phyloP scores from a whole-genome alignment of 345 rosid species.

The Boechera divaricarpa region DNA sequence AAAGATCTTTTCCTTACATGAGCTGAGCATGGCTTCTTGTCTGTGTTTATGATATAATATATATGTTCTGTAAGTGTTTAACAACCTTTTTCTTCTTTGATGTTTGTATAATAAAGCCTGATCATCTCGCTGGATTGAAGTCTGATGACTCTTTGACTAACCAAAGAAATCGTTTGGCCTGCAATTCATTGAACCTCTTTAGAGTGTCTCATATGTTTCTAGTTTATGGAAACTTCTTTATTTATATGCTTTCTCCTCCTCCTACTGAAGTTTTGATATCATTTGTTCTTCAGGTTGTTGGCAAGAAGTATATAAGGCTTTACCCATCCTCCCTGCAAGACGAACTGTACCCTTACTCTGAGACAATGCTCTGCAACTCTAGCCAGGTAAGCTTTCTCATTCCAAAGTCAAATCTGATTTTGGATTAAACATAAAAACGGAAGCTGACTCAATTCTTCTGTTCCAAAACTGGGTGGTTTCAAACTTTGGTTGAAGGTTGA shows the following conservation, averaged over 20 bases:
- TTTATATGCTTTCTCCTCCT: neutral
- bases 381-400: constrained; percentile 69
- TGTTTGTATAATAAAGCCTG: constrained; percentile 37
- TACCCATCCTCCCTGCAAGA: constrained; percentile 70
- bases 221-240: constrained; percentile 1
- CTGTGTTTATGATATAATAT: neutral
- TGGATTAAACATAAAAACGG: neutral
- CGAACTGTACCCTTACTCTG: constrained; percentile 81
- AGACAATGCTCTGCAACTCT: constrained; percentile 91
- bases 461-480: constrained; percentile 15
- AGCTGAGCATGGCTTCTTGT: constrained; percentile 27
- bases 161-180: constrained; percentile 37
- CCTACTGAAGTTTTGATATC: constrained; percentile 19
- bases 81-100: constrained; percentile 38
- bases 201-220: neutral
- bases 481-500: constrained; percentile 71
- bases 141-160: constrained; percentile 47
- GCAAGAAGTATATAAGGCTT: constrained; percentile 87
- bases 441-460: neutral
- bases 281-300: constrained; percentile 72
- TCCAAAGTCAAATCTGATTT: constrained; percentile 1
- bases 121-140: constrained; percentile 42
- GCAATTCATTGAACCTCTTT: neutral
- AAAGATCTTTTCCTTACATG: neutral
- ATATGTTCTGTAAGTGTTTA: constrained; percentile 12